A percentile compares a stretch with the other conserved stretches of the same genome.
These are phyloP conservation scores for Penicillium turbatum DNA, from an alignment of 495 filamentous ascomycete genomes.

Conservation along the genomic window DNA sequence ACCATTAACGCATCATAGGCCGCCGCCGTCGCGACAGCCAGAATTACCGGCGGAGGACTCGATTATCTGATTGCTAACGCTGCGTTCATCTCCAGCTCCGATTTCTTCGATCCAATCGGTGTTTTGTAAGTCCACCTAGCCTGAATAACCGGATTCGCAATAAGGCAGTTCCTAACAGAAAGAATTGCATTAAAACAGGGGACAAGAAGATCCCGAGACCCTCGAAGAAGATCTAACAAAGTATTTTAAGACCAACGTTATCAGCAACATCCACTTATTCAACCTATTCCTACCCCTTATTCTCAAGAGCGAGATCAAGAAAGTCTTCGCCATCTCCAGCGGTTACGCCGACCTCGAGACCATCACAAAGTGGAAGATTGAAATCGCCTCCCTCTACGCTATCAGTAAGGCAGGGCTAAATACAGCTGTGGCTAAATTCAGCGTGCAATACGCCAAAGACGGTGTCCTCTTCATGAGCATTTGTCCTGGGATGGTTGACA, in stretches of 20 bases:
- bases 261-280: slow-evolving; percentile 49
- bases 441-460: slow-evolving; percentile 46
- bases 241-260: slow-evolving; percentile 39
- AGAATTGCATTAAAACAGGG: slow-evolving; percentile 10
- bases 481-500: slow-evolving; percentile 45
- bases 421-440: slow-evolving; percentile 44
- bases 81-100: slow-evolving; percentile 19
- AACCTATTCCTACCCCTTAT: slow-evolving; percentile 52
- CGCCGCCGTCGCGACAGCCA: slow-evolving; percentile 24
- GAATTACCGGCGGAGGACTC: slow-evolving; percentile 27
- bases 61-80: slow-evolving; percentile 39
- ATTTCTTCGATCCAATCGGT: slow-evolving; percentile 25
- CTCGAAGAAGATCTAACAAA: slow-evolving; percentile 19
- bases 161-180: background rate
- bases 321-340: slow-evolving; percentile 50
- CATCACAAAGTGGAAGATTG: slow-evolving; percentile 27
- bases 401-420: slow-evolving; percentile 46
- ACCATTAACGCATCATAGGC: no score
- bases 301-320: slow-evolving; percentile 44
- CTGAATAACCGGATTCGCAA: background rate
- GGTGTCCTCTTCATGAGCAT: slow-evolving; percentile 49
- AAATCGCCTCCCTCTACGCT: slow-evolving; percentile 28
- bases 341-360: slow-evolving; percentile 48
- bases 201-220: slow-evolving; percentile 22
- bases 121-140: slow-evolving; percentile 23